Evolutionary conservation across 1,284 basidiomycete genomes (phyloP).

Genomic region (Leccinum subrobustum): DNA sequence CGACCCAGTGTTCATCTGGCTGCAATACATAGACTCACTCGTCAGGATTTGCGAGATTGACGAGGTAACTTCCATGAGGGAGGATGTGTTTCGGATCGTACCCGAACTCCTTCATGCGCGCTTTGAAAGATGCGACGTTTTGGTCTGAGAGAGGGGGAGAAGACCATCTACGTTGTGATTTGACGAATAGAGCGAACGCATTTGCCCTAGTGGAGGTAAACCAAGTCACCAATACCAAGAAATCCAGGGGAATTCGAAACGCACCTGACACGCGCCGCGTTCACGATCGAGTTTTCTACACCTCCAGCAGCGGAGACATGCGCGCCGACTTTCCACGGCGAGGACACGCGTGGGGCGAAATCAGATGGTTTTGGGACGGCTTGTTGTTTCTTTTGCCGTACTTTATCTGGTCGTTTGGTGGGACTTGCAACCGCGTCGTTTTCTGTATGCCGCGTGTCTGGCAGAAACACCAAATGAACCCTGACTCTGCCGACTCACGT

Average conservation of each 20-base stretch:
- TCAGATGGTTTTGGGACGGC: slow-evolving; percentile 12
- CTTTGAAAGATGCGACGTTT: slow-evolving; percentile 55
- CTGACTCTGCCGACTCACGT: neutral
- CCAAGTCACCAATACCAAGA: neutral
- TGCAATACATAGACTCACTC: slow-evolving; percentile 40
- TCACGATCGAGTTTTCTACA: slow-evolving; percentile 69
- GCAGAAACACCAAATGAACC: too few relatives aligned
- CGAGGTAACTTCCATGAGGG: slow-evolving; percentile 84
- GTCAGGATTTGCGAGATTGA: slow-evolving; percentile 85
- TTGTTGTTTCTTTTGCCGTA: slow-evolving; percentile 4
- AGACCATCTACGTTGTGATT: slow-evolving; percentile 80
- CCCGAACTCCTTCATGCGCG: slow-evolving; percentile 53
- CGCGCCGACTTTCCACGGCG: slow-evolving; percentile 72
- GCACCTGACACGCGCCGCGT: slow-evolving; percentile 72
- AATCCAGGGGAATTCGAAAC: slow-evolving; percentile 13
- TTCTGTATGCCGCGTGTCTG: too few relatives aligned
- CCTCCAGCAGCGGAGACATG: slow-evolving; percentile 83
- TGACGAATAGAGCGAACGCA: slow-evolving; percentile 82
- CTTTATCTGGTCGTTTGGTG: slow-evolving; percentile 12
- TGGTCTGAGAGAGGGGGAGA: slow-evolving; percentile 55
- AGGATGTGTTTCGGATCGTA: slow-evolving; percentile 63
- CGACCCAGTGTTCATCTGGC: neutral
- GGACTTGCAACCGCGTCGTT: neutral
- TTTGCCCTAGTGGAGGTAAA: slow-evolving; percentile 56
- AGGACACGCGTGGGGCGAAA: slow-evolving; percentile 33